A percentile compares a stretch with the other conserved stretches of the same genome.
These are phyloP conservation scores for Tolypocladium amazonense DNA, from an alignment of 2,329 filamentous ascomycete species.

Conservation along the genomic window DNA sequence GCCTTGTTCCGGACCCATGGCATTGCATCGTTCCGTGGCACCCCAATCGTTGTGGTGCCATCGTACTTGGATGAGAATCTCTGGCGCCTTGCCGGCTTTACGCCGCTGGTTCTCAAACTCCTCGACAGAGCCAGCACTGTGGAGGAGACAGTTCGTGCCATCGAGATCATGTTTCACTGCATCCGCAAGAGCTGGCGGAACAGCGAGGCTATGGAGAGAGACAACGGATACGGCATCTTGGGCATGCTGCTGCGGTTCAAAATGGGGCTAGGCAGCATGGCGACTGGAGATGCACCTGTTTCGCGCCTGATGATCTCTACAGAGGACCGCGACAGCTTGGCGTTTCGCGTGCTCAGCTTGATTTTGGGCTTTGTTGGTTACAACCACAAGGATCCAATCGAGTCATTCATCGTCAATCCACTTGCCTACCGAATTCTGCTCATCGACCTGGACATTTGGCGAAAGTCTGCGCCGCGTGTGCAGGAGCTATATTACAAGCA, in stretches of 20 bases:
- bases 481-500: constrained; percentile 90
- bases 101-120: constrained; percentile 73
- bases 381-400: constrained; percentile 64
- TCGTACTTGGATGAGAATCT: constrained; percentile 83
- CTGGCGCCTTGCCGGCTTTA: constrained; percentile 88
- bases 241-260: constrained; percentile 77
- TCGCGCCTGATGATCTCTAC: constrained; percentile 33
- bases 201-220: constrained; percentile 94
- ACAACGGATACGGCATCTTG: constrained; percentile 85
- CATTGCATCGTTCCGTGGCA: constrained; percentile 70
- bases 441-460: constrained; percentile 90
- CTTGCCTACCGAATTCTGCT: constrained; percentile 86
- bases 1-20: constrained; percentile 75
- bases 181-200: constrained; percentile 92
- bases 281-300: constrained; percentile 17
- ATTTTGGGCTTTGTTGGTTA: constrained; percentile 86
- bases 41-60: constrained; percentile 70
- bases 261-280: constrained; percentile 42
- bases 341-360: constrained; percentile 59
- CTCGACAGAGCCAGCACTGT: constrained; percentile 65
- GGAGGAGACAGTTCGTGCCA: constrained; percentile 62
- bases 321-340: constrained; percentile 44
- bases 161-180: constrained; percentile 76
- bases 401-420: constrained; percentile 92
- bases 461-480: constrained; percentile 62